phyloP scores from a whole-genome alignment of 2,329 filamentous ascomycete genomes.

The Fusarium luffae region DNA sequence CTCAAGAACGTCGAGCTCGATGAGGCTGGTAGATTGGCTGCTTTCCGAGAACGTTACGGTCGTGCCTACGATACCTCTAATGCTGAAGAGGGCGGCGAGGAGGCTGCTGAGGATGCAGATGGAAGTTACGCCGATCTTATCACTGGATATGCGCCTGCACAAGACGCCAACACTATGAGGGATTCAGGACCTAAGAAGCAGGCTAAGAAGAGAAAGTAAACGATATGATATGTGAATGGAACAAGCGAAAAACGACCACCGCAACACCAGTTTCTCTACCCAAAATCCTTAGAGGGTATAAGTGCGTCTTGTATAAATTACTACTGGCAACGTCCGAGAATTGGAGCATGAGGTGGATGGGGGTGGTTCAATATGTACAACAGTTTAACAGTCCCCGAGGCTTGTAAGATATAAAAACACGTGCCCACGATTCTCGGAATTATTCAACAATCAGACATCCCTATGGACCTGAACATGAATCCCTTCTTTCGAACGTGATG shows the following conservation, averaged over 20 bases:
- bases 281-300: conserved; percentile 8
- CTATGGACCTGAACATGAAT: conserved; percentile 15
- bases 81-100: conserved; percentile 45
- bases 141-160: conserved; percentile 57
- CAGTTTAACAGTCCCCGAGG: conserved; percentile 46
- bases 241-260: neutral
- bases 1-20: conserved; percentile 92
- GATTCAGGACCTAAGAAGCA: conserved; percentile 56
- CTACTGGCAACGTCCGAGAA: conserved; percentile 24
- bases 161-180: conserved; percentile 51
- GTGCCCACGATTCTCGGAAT: conserved; percentile 43
- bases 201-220: conserved; percentile 61
- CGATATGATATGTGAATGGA: conserved; percentile 6
- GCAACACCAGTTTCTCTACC: neutral
- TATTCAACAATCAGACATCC: conserved; percentile 37
- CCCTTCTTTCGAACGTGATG: conserved; percentile 8
- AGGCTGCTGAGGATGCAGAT: conserved; percentile 42
- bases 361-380: conserved; percentile 51
- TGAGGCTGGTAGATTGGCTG: conserved; percentile 88
- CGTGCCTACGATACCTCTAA: conserved; percentile 77
- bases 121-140: conserved; percentile 59
- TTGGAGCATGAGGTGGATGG: conserved; percentile 33
- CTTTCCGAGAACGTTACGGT: conserved; percentile 88
- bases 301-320: conserved; percentile 39
- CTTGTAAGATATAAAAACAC: conserved; percentile 52